Percentiles rank a stretch among this genome's conserved stretches.
Conservation (phyloP, 2,329 filamentous ascomycete species). For the Claviceps spartinae region DNA sequence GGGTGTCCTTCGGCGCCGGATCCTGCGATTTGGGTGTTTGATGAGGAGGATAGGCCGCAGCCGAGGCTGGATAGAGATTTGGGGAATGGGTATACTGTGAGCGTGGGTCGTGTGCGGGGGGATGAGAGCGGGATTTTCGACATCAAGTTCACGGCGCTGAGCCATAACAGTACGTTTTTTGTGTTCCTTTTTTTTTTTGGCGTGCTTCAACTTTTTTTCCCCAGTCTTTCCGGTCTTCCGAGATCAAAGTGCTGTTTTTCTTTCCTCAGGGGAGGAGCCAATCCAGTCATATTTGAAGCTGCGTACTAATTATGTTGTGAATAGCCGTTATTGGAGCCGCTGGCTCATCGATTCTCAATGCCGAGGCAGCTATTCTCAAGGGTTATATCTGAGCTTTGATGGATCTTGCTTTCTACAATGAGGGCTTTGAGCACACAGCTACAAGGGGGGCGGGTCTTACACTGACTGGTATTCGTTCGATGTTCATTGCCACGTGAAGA, state of each 20-base stretch:
- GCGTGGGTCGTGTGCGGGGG: slow-evolving; percentile 73
- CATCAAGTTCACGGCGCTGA: slow-evolving; percentile 85
- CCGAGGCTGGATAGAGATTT: slow-evolving; percentile 80
- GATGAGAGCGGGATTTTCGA: slow-evolving; percentile 86
- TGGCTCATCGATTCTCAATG: slow-evolving; percentile 91
- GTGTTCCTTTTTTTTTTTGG: background rate
- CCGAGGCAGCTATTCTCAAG: slow-evolving; percentile 82
- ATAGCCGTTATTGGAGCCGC: slow-evolving; percentile 82
- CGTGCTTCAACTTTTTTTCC: background rate
- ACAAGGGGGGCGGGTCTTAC: too few relatives aligned
- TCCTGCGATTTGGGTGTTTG: slow-evolving; percentile 74
- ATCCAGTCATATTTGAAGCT: too few relatives aligned
- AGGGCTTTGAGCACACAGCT: too few relatives aligned
- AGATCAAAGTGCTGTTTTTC: background rate
- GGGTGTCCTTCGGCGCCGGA: slow-evolving; percentile 78
- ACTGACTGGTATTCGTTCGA: too few relatives aligned
- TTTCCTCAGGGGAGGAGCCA: too few relatives aligned
- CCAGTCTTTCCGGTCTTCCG: background rate
- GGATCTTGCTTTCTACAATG: too few relatives aligned
- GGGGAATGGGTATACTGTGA: slow-evolving; percentile 76
- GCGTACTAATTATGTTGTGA: background rate
- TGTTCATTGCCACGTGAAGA: too few relatives aligned
- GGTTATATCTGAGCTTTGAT: slow-evolving; percentile 49
- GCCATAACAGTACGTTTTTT: slow-evolving; percentile 51
- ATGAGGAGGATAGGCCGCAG: slow-evolving; percentile 81